Conservation (phyloP, 1,284 basidiomycete species). For the Microbotryomycetes sp. region DNA sequence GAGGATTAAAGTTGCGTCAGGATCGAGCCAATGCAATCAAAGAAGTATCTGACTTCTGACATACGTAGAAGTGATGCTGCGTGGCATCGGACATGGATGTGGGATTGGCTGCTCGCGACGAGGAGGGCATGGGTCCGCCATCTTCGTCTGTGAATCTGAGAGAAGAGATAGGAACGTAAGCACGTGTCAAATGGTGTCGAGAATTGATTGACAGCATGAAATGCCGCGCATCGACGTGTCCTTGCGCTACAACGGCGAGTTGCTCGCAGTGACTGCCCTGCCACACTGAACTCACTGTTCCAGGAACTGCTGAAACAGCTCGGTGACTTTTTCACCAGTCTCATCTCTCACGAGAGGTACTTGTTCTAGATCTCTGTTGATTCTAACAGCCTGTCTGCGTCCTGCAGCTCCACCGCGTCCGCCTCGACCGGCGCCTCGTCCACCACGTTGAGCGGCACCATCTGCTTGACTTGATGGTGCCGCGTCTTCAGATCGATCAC, state of each 20-base stretch:
- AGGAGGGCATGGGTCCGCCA: constrained; percentile 54
- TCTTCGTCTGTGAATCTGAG: constrained; percentile 73
- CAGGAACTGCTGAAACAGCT: constrained; percentile 83
- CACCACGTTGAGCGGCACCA: neutral
- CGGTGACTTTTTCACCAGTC: constrained; percentile 85
- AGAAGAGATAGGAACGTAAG: neutral
- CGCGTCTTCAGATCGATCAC: neutral
- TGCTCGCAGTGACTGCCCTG: too few relatives aligned
- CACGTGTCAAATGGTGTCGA: too few relatives aligned
- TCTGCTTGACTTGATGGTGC: neutral
- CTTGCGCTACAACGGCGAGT: too few relatives aligned
- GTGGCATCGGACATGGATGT: constrained; percentile 36
- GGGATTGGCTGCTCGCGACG: constrained; percentile 63
- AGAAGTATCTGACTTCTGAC: constrained; percentile 33
- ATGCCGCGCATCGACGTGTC: too few relatives aligned
- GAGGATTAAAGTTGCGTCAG: constrained; percentile 51
- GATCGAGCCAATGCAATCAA: neutral
- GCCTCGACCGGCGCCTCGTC: neutral
- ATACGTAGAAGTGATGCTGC: constrained; percentile 48
- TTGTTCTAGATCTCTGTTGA: constrained; percentile 40
- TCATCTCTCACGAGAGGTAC: constrained; percentile 82
- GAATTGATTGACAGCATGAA: too few relatives aligned
- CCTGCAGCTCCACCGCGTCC: neutral
- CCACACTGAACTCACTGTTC: constrained; percentile 65
- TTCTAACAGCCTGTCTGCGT: constrained; percentile 14